Evolutionary conservation across 805 yeast species (phyloP).

Genomic region (Candida loeiensis): DNA sequence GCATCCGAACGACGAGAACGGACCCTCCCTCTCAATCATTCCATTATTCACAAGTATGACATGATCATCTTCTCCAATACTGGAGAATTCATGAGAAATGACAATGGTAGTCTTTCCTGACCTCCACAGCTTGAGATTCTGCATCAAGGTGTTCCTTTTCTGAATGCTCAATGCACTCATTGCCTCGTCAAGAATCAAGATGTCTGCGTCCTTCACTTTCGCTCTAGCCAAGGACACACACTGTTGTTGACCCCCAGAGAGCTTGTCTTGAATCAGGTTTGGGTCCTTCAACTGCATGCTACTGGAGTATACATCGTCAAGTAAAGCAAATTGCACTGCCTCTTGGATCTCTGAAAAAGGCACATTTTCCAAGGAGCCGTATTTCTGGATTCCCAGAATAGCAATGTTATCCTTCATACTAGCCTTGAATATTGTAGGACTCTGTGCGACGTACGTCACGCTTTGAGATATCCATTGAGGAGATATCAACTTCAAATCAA

Average conservation of each 20-base stretch:
- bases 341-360: constrained; percentile 17
- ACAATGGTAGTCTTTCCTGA: constrained; percentile 69
- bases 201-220: constrained; percentile 62
- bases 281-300: constrained; percentile 58
- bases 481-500: constrained; percentile 41
- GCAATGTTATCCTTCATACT: constrained; percentile 61
- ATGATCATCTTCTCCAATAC: constrained; percentile 54
- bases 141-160: constrained; percentile 45
- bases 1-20: constrained; percentile 5
- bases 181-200: constrained; percentile 82
- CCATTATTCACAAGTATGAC: constrained; percentile 65
- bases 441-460: constrained; percentile 73
- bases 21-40: constrained; percentile 23
- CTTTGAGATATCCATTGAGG: constrained; percentile 54
- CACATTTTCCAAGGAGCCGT: constrained; percentile 14
- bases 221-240: constrained; percentile 85
- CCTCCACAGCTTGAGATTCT: constrained; percentile 58
- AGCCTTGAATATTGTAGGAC: constrained; percentile 60
- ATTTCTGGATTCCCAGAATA: constrained; percentile 38
- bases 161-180: constrained; percentile 71
- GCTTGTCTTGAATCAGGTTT: constrained; percentile 37
- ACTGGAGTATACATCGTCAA: constrained; percentile 45
- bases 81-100: constrained; percentile 71
- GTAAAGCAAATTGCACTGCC: constrained; percentile 52
- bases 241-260: constrained; percentile 94